Evolutionary conservation across 371 early-diverging fungal species (phyloP), one percentile per base, ranked within the genome.

Genomic region (Syncephalis fuscata): DNA sequence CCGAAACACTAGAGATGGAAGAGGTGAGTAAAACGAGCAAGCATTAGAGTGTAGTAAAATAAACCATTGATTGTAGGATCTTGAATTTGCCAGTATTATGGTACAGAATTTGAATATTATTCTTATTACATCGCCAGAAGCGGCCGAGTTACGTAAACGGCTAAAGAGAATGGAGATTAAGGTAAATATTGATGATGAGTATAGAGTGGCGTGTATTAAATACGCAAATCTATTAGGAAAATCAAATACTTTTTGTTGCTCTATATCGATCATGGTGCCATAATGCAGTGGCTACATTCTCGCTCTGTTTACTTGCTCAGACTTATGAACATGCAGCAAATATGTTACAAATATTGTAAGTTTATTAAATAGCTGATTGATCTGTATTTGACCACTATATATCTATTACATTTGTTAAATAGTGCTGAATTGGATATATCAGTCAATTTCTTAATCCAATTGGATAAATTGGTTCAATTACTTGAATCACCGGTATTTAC

Each of bases 401-500:
- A n/a, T 32, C 21, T 14, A 10, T 2, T 20, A 52, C 42, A 11
- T 44, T 11, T 44, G 25, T 5, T 1, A 23, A 27, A 11, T 45
- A 75, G 73, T 60, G 86, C 84, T n/a, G 87, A 88, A 42, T 68
- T 88, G 42, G 94, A 92, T 52, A 83, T 92, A 46, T 88, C 89
- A 1, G 90, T 93, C 36, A 78, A 69, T 44, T 65, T 89, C 46
- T 61, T 93, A 16, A 82, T 93, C 24, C 92, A 92, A 57, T 71
- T 90, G 20, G 94, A 93, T 59, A 90, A 88, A 52, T 74, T 93
- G 3, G 92, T 93, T 22, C 92, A 92, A 58, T 66, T 93, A 14
- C 55, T 93, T n/a, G 94, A 93, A 58, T 83, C 85, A 0, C 94
- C 94, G 3, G 87, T 90, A 16, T 93, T 93, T 66, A 87, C 92